These are phyloP conservation scores for Stellera chamaejasme DNA, from an alignment of 345 rosid species.

Conservation along the genomic window DNA sequence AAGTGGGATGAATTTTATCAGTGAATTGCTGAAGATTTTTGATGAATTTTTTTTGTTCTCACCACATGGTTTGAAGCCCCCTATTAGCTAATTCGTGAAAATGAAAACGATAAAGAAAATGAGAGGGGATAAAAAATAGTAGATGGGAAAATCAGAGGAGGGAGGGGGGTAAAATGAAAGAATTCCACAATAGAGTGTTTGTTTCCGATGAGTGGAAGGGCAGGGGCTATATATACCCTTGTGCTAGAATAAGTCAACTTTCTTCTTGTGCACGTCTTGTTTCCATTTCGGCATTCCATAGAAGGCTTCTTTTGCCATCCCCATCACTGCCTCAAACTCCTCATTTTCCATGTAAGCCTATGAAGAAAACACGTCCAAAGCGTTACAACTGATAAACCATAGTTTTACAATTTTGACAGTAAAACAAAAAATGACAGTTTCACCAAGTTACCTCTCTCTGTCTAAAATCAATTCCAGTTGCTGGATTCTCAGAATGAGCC, in stretches of 20 bases:
- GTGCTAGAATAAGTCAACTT: conserved; percentile 62
- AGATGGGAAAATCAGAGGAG: no score
- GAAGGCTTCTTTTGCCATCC: conserved; percentile 71
- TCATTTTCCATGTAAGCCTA: conserved; percentile 85
- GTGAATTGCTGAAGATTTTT: no score
- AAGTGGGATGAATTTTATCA: no score
- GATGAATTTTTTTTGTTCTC: no score
- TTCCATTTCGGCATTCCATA: conserved; percentile 90
- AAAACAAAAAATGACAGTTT: background rate
- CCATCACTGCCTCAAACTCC: conserved; percentile 68
- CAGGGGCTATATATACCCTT: no score
- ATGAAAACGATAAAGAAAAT: no score
- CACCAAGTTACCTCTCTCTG: conserved; percentile 73
- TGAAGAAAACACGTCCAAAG: background rate
- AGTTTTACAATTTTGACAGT: background rate
- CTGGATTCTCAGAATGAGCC: conserved; percentile 83
- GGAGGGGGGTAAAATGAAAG: no score
- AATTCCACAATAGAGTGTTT: no score
- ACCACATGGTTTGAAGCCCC: no score
- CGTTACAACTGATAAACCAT: background rate
- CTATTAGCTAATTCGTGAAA: no score
- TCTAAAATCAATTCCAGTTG: conserved; percentile 82
- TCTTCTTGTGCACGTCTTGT: conserved; percentile 90
- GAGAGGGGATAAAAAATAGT: no score
- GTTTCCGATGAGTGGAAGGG: no score